These are phyloP conservation scores for Russula abietina DNA, from an alignment of 768 basidiomycete genomes.

Conservation along the genomic window DNA sequence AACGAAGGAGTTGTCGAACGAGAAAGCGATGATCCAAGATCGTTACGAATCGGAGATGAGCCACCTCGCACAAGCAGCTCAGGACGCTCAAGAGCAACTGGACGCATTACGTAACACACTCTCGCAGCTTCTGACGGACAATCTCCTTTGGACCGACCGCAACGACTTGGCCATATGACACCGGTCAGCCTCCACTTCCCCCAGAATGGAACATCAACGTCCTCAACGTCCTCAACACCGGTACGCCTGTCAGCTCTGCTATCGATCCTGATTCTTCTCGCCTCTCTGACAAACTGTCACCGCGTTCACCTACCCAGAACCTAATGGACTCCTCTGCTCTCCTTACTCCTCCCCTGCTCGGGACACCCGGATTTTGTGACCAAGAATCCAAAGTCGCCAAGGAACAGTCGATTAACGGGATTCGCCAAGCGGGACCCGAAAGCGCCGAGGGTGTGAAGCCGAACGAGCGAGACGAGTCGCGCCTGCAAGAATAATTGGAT, in stretches of 20 bases:
- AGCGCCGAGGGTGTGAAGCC: background rate
- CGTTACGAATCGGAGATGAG: background rate
- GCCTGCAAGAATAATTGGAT: too few species aligned
- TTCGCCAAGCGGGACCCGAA: background rate
- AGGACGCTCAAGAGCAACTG: background rate
- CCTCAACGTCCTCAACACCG: too few species aligned
- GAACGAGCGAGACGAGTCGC: background rate
- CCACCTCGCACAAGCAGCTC: background rate
- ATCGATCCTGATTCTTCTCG: background rate
- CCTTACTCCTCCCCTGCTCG: background rate
- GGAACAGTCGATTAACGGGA: background rate
- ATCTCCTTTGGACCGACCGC: background rate
- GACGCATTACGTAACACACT: background rate
- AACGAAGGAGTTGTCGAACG: background rate
- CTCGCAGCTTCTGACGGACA: background rate
- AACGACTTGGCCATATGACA: background rate
- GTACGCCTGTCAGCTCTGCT: background rate
- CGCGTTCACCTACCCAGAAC: background rate
- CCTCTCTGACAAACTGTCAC: background rate
- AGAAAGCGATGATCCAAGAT: background rate
- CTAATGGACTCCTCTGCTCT: background rate
- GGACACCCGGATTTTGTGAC: too few species aligned
- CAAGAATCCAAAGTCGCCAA: background rate
- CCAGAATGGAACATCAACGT: background rate
- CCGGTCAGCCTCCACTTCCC: conserved; percentile 1